Base-by-base conservation (phyloP, 192 early-diverging fungal genomes). In the Paraglomus occultum region DNA sequence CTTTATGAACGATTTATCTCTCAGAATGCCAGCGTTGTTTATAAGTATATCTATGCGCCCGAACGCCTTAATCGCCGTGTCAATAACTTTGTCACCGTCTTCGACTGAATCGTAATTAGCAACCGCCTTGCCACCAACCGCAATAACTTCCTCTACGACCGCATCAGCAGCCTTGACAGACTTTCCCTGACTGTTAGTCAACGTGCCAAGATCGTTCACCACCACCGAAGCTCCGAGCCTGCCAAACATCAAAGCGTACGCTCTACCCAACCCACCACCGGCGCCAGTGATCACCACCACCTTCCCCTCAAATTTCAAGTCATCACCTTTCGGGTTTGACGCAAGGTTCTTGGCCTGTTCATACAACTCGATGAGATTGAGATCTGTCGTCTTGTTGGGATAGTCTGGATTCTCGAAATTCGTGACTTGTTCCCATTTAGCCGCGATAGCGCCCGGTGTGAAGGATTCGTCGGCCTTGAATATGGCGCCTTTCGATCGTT, bases 21-120 rank as follows among this genome's bases (percentile, higher is more conserved):
- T 88, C 61, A 99, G 82, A 60, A 99, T 97, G 69, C 96, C 96
- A 18, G 96, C 96, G 72, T 99, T 99, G 87, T 99, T 99, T 72
- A 99, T 85, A 22, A 99, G 68, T 66, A 99, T 79, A 67, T 92
- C 90, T 59, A 92, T 71, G 9, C 89, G 87, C 7, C 90, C 90
- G 81, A 89, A 92, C 15, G 87, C 87, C 74, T 91, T 84, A 67
- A 98, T 82, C 6, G 95, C 96, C 6, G 96, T 95, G 47, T 92
- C 90, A 40, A 98, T 87, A 9, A 98, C 77, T 78, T 90, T 89
- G 7, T 99, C 95, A 54, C 96, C 96, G n/a, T 96, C 90, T 74
- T 96, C 95, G 20, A 99, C 96, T 23, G 96, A 99, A 77, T 95
- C 90, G 79, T 90, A 89, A 74, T 88, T 89, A 72, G 95, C 92